A percentile compares a stretch with the other conserved stretches of the same genome.
phyloP scores from a whole-genome alignment of 176 grass and related monocot genomes.

The Alopecurus myosuroides region DNA sequence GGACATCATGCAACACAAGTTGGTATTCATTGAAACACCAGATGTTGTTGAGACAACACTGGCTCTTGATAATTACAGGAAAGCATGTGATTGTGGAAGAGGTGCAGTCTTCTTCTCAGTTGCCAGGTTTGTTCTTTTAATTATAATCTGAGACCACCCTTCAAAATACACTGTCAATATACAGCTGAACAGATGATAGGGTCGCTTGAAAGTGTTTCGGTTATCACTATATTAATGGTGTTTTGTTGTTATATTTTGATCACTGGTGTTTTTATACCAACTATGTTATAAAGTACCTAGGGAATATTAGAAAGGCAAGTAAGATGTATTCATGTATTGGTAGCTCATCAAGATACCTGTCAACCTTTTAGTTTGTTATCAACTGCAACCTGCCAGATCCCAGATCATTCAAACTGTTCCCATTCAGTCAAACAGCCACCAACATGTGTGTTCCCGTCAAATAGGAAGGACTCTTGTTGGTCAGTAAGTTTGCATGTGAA shows the following conservation, averaged over 20 bases:
- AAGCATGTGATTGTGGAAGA: slow-evolving; percentile 91
- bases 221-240: background rate
- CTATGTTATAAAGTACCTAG: background rate
- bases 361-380: background rate
- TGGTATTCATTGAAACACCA: slow-evolving; percentile 98
- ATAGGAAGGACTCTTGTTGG: background rate
- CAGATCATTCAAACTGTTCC: background rate
- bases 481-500: background rate
- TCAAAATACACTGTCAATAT: background rate
- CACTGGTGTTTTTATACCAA: background rate
- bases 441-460: background rate
- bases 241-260: background rate
- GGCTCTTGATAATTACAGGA: slow-evolving; percentile 98
- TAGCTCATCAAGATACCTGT: background rate
- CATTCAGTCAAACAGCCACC: background rate
- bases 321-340: background rate
- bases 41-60: slow-evolving; percentile 98
- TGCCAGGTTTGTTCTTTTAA: slow-evolving; percentile 55
- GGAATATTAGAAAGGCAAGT: background rate
- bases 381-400: background rate
- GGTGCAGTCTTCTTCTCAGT: slow-evolving; percentile 96
- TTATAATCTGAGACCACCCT: background rate
- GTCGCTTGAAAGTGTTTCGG: background rate
- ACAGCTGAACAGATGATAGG: background rate
- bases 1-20: slow-evolving; percentile 98